phyloP scores from a whole-genome alignment of 2,329 filamentous ascomycete species.

The Phialophora expanda region DNA sequence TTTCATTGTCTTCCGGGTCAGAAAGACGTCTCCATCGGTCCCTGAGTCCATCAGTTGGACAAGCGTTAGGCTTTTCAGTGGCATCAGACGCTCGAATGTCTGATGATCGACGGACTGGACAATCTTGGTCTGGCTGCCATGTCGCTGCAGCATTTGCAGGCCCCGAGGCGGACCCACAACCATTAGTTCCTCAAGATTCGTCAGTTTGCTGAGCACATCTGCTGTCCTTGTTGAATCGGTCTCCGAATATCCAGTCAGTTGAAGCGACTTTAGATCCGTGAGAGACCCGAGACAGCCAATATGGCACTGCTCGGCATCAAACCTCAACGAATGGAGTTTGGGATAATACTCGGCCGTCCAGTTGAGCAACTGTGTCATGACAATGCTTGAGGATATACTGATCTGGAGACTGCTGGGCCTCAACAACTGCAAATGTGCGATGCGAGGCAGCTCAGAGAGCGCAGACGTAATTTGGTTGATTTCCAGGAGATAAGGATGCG shows the following conservation, averaged over 20 bases:
- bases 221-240: slow-evolving; percentile 12
- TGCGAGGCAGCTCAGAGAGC: slow-evolving; percentile 17
- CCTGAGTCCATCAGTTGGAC: slow-evolving; percentile 13
- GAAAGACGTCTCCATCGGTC: slow-evolving; percentile 3
- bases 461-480: slow-evolving; percentile 28
- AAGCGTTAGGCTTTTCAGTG: slow-evolving; percentile 24
- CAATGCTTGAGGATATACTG: slow-evolving; percentile 20
- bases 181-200: slow-evolving; percentile 19
- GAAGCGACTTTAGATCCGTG: slow-evolving; percentile 13
- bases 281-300: slow-evolving; percentile 18
- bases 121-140: slow-evolving; percentile 24
- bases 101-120: slow-evolving; percentile 23
- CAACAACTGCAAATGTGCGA: slow-evolving; percentile 21
- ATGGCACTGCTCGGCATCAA: slow-evolving; percentile 26
- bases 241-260: slow-evolving; percentile 25
- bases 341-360: slow-evolving; percentile 17
- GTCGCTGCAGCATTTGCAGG: slow-evolving; percentile 24
- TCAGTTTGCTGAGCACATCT: slow-evolving; percentile 21
- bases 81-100: slow-evolving; percentile 22
- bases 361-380: slow-evolving; percentile 22
- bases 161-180: slow-evolving; percentile 22
- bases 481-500: slow-evolving; percentile 31
- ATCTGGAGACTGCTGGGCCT: slow-evolving; percentile 7
- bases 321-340: slow-evolving; percentile 16
- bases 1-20: slow-evolving; percentile 24